Base-by-base conservation (phyloP, 495 filamentous ascomycete species). In the Neurospora sp. region DNA sequence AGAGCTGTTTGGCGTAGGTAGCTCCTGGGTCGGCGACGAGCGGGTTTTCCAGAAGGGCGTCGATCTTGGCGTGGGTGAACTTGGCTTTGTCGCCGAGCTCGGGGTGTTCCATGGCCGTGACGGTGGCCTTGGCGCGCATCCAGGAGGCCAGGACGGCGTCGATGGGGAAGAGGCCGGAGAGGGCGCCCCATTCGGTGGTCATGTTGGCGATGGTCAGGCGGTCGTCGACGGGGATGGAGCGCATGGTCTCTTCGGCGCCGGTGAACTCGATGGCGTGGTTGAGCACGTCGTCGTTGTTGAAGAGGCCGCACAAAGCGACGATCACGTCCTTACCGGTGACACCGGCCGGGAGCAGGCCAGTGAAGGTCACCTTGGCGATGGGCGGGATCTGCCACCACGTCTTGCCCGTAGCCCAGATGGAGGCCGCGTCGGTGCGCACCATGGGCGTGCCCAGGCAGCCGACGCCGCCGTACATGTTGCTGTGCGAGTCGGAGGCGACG, bases 311-410 rank as follows among this genome's bases (percentile, higher is more conserved):
- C 3, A 98, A 85, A 0, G 93, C 91, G 20, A 98, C 90, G 79
- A 99, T 98, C 20, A 97, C 91, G 82, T 99, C 95, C 82, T 98
- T 99, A 60, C 94, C 95, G 0, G 93, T 95, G 2, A 98, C 96
- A 5, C 96, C 96, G 3, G 80, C 80, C 0, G 93, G 95, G 10
- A 97, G 79, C 3, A 87, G 79, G 14, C 96, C 95, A 0, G 87
- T 93, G 20, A 99, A 85, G 0, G 88, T 94, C 11, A 98, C 88
- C 79, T 90, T 90, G 6, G 93, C 93, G 70, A 97, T 88, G 0
- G 93, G 93, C 0, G 96, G 96, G 72, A 96, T 88, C 84, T 96
- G 93, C 91, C 91, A 97, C 93, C 93, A 97, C 0, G 92, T 97
- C 74, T 86, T 85, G 2, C 90, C 90, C 3, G 93, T 97, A 0